These are phyloP conservation scores for Melastoma candidum DNA, from an alignment of 441 rosid genomes.

Conservation along the genomic window DNA sequence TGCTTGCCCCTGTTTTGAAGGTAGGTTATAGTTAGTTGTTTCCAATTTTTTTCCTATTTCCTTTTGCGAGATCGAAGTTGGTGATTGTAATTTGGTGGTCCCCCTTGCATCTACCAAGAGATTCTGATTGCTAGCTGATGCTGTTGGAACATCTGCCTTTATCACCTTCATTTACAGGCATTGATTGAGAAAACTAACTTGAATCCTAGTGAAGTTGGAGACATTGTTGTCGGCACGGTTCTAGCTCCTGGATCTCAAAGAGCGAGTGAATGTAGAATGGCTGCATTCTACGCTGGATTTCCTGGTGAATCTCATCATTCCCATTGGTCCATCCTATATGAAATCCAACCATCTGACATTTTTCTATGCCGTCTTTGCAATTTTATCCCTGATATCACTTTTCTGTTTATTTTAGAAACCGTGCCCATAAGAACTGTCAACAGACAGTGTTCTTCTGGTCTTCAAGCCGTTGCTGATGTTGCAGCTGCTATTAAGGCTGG, in stretches of 20 bases:
- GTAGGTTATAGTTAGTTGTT: constrained; percentile 19
- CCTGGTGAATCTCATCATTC: constrained; percentile 43
- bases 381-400: neutral
- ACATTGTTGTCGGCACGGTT: constrained; percentile 92
- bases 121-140: neutral
- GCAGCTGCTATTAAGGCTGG: constrained; percentile 98
- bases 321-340: too few relatives aligned
- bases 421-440: constrained; percentile 91
- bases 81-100: too few relatives aligned
- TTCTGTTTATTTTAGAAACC: constrained; percentile 46
- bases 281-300: constrained; percentile 97
- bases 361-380: too few relatives aligned
- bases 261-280: constrained; percentile 93
- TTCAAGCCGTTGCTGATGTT: constrained; percentile 98
- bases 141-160: neutral
- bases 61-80: neutral
- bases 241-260: constrained; percentile 90
- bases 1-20: constrained; percentile 84
- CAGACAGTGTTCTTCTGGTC: constrained; percentile 96
- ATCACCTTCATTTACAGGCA: constrained; percentile 33
- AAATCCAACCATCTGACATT: too few relatives aligned
- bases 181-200: constrained; percentile 70
- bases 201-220: constrained; percentile 90
- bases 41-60: neutral
- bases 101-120: neutral